Conservation (phyloP, 768 basidiomycete species). For the Amanita phalloides region DNA sequence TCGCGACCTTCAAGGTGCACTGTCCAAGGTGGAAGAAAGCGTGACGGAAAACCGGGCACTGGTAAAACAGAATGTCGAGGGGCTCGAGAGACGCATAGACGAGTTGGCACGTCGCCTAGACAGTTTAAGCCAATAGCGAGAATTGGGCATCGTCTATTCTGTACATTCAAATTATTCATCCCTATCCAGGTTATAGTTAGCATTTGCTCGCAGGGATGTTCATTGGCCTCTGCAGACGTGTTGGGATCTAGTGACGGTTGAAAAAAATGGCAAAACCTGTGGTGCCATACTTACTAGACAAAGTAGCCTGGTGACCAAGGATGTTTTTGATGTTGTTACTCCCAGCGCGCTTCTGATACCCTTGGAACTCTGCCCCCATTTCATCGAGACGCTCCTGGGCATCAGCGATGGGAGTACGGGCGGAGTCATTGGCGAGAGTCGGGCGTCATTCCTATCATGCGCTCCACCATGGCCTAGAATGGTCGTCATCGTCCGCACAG, state of each 20-base stretch:
- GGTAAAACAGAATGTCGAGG: constrained; percentile 63
- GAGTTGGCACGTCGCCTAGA: constrained; percentile 30
- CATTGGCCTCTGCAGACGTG: constrained; percentile 11
- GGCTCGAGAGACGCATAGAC: constrained; percentile 48
- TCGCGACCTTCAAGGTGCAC: constrained; percentile 56
- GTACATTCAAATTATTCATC: neutral
- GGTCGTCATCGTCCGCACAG: neutral
- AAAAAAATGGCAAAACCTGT: neutral
- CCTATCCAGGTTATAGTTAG: neutral
- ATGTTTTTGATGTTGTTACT: neutral
- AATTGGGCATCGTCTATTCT: neutral
- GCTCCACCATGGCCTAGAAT: constrained; percentile 40
- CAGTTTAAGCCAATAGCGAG: constrained; percentile 18
- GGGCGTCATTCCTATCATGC: constrained; percentile 45
- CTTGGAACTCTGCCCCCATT: constrained; percentile 12
- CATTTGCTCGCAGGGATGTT: constrained; percentile 6
- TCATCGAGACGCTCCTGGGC: constrained; percentile 26
- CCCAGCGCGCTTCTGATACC: neutral
- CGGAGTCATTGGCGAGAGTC: neutral
- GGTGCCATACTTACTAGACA: constrained; percentile 13
- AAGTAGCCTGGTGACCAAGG: constrained; percentile 15
- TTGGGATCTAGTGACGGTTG: constrained; percentile 5
- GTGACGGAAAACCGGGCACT: constrained; percentile 61
- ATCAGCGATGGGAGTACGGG: neutral
- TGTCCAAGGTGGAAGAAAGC: constrained; percentile 65